Evolutionary conservation across 805 yeast genomes (phyloP), one percentile per base, ranked within the genome.

Genomic region (Ogataea chonburiensis): DNA sequence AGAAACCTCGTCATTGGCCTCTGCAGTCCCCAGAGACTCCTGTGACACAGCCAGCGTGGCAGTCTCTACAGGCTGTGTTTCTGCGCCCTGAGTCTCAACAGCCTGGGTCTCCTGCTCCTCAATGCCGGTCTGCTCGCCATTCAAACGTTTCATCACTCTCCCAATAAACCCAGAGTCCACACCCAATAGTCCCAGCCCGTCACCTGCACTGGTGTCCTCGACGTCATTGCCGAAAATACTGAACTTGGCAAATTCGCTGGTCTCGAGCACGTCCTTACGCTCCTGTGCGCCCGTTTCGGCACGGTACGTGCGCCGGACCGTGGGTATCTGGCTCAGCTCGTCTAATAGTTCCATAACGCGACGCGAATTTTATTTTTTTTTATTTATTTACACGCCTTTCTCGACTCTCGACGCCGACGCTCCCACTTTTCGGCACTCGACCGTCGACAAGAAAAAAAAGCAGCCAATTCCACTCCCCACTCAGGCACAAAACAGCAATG

Each of bases 291-390:
- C n/a, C 26, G 24, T 34, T n/a, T 32, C 30, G 31, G 36, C 34
- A 18, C 38, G 39, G 18, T 31, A 38, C n/a, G 34, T 31, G 17
- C 35, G 31, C 22, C 26, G n/a, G 17, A 23, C 32, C 11, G 17
- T 5, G 17, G 50, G 42, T 18, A 51, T 19, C 11, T 47, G 53
- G 22, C 45, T 50, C 27, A 51, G 28, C 11, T 37, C 50, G 8
- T 43, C 47, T 18, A 51, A 40, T 17, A 47, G 39, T 31, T 51
- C 52, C 56, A 51, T 51, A 24, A 35, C 39, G 39, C 39, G 39
- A 35, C 39, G 39, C 39, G 39, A 33, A 19, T 10, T 10, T 19
- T 19, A 7, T 7, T 19, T 19, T 7, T 19, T 19, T 19, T 19
- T 19, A 7, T 19, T 7, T 19, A 7, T 19, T 19, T 19, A 19